These are phyloP conservation scores for Fusarium subtropicale DNA, from an alignment of 2,329 filamentous ascomycete genomes.

Conservation along the genomic window DNA sequence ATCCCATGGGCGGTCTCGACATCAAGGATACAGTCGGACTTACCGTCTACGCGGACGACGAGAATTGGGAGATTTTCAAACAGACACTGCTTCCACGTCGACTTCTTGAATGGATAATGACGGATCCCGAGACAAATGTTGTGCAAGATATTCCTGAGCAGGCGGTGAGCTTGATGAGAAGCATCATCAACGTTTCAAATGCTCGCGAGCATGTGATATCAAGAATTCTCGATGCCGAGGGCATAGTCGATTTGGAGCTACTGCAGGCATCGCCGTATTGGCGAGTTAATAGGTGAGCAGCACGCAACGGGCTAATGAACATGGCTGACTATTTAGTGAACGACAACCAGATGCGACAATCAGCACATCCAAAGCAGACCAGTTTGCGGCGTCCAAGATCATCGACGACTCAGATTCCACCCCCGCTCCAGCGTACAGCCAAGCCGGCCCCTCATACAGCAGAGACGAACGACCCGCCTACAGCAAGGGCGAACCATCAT, in stretches of 20 bases:
- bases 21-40: conserved; percentile 36
- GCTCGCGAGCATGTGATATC: conserved; percentile 30
- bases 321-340: conserved; percentile 29
- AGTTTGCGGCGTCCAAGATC: conserved; percentile 25
- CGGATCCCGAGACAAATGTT: conserved; percentile 24
- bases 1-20: conserved; percentile 34
- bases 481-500: conserved; percentile 11
- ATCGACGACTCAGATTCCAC: conserved; percentile 27
- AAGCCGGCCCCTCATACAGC: conserved; percentile 18
- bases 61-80: conserved; percentile 38
- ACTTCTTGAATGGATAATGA: conserved; percentile 45
- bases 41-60: conserved; percentile 36
- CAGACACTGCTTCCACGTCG: conserved; percentile 35
- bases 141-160: conserved; percentile 25
- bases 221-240: conserved; percentile 32
- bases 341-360: conserved; percentile 29
- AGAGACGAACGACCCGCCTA: conserved; percentile 13
- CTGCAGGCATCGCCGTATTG: conserved; percentile 33
- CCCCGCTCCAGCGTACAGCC: conserved; percentile 19
- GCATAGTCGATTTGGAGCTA: conserved; percentile 33
- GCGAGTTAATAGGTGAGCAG: conserved; percentile 33
- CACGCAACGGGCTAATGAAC: rapidly evolving
- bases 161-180: conserved; percentile 34
- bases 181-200: conserved; percentile 26
- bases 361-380: conserved; percentile 15